Base-by-base conservation (phyloP, 1,284 basidiomycete genomes). In the Ceratobasidium sp. region DNA sequence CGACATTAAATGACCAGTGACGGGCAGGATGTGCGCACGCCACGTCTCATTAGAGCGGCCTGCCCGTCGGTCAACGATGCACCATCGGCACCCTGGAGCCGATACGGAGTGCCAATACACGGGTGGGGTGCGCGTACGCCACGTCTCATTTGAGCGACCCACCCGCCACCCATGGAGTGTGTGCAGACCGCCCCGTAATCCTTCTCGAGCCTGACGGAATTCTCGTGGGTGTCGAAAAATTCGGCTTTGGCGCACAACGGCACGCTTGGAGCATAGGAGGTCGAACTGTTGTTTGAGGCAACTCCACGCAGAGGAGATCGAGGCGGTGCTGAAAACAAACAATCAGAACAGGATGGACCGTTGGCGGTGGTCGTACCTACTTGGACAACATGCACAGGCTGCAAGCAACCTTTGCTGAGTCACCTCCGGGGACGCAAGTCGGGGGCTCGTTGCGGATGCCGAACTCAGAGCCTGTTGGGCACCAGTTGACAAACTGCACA, bases 401-500 rank as follows among this genome's bases (percentile, higher is more conserved):
- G 83, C 97, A 94, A 77, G 91, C 93, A 43, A 94, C 92, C 89
- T 96, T 96, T 77, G 97, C 97, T 78, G 99, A 92, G 83, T 99
- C 97, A 81, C 97, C 96, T 67, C 95, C 94, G 76, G 96, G 95
- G 56, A 99, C 95, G 79, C 90, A 89, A 32, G 95, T 94, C 32
- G 97, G 90, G 65, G 97, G 91, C 85, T 99, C 97, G 84, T 97
- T 97, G 89, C 97, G 99, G 85, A 98, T 95, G 85, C 97, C 97
- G 80, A 97, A 91, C 90, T 96, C 49, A 59, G 71, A 78, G n/a
- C 69, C 59, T 19, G 56, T 52, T 8, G 76, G 76, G 87, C 97
- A 99, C 97, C 97, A 99, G 85, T 99, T 97, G 79, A 96, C 95
- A 82, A 96, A 96, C 84, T 98, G 96, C 82, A 99, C 98, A 43